phyloP scores from a whole-genome alignment of 768 basidiomycete species.

The Mycena haematopus region DNA sequence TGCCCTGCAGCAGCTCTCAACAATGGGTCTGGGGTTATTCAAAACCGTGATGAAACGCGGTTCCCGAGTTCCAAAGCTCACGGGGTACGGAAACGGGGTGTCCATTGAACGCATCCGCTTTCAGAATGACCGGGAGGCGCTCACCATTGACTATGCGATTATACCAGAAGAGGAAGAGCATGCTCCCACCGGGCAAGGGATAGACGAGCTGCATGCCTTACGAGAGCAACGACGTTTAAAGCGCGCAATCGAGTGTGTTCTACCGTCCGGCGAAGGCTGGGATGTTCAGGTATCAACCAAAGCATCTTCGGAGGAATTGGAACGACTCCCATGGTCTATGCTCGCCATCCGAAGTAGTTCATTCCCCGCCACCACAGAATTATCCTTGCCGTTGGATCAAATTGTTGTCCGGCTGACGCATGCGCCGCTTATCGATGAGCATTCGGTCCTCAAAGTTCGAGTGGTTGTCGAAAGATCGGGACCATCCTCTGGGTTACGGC shows the following conservation, averaged over 20 bases:
- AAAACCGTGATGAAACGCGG: slow-evolving; percentile 84
- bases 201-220: slow-evolving; percentile 68
- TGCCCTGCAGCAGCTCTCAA: slow-evolving; percentile 81
- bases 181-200: slow-evolving; percentile 45
- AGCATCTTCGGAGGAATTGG: slow-evolving; percentile 75
- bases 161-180: slow-evolving; percentile 74
- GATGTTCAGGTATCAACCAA: slow-evolving; percentile 81
- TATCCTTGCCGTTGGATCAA: slow-evolving; percentile 49
- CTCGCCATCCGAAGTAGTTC: slow-evolving; percentile 58
- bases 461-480: slow-evolving; percentile 83
- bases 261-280: slow-evolving; percentile 84
- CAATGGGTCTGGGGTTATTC: slow-evolving; percentile 81
- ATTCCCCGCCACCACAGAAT: slow-evolving; percentile 39
- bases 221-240: slow-evolving; percentile 75
- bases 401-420: slow-evolving; percentile 76
- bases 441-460: slow-evolving; percentile 82
- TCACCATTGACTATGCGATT: slow-evolving; percentile 84
- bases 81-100: slow-evolving; percentile 83
- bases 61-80: slow-evolving; percentile 72
- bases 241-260: slow-evolving; percentile 79
- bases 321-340: slow-evolving; percentile 76
- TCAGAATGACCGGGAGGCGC: slow-evolving; percentile 81
- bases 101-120: slow-evolving; percentile 81
- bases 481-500: slow-evolving; percentile 74
- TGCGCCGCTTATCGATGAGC: slow-evolving; percentile 69